Percentiles rank a stretch among this genome's conserved stretches.
Evolutionary conservation across 2,329 filamentous ascomycete genomes (phyloP).

Genomic region (Ophiosphaerella narmari): DNA sequence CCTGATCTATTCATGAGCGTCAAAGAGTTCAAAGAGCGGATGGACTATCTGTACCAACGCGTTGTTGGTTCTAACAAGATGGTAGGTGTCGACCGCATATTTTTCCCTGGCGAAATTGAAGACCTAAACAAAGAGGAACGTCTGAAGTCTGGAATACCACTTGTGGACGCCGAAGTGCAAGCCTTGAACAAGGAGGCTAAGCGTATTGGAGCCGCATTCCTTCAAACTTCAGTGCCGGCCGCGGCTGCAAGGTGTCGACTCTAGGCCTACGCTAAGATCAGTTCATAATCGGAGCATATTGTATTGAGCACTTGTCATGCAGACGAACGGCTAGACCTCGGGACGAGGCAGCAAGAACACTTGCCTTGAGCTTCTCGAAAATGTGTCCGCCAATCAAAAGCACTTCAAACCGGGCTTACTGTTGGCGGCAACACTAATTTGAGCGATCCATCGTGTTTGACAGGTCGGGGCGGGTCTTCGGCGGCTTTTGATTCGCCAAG

Average conservation of each 20-base stretch:
- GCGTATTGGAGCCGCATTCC: conserved; percentile 44
- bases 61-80: conserved; percentile 59
- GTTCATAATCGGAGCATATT: not conserved
- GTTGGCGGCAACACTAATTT: not conserved
- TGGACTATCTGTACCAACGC: conserved; percentile 63
- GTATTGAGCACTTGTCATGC: not conserved
- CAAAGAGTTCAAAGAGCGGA: conserved; percentile 69
- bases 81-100: conserved; percentile 60
- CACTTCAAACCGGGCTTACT: not conserved
- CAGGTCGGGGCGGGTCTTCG: not conserved
- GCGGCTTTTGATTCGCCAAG: not conserved
- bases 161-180: conserved; percentile 53
- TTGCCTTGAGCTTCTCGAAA: not conserved
- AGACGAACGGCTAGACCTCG: not conserved
- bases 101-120: conserved; percentile 54
- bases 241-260: conserved; percentile 15
- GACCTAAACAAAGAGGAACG: conserved; percentile 34
- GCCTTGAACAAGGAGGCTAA: conserved; percentile 58
- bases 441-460: not conserved
- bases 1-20: conserved; percentile 74
- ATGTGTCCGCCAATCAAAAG: not conserved
- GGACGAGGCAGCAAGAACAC: too few species aligned
- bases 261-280: conserved; percentile 1
- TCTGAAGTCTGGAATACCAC: conserved; percentile 54
- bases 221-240: conserved; percentile 15